phyloP scores from a whole-genome alignment of 257 asterid genomes.

The Solanum virginianum region DNA sequence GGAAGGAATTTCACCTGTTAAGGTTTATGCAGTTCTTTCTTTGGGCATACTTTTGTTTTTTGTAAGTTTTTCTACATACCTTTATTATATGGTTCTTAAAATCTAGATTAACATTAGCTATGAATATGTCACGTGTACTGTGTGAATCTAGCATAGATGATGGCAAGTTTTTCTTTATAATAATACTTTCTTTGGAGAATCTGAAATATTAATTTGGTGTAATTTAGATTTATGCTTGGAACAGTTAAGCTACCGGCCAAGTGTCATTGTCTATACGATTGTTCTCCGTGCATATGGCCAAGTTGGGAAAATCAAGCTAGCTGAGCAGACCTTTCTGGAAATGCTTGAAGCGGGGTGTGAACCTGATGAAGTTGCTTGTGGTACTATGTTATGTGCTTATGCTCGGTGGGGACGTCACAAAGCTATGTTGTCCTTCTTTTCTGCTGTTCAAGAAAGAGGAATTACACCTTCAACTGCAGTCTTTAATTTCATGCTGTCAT shows the following conservation, averaged over 20 bases:
- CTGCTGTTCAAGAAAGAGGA: constrained; percentile 78
- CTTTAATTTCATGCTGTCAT: constrained; percentile 87
- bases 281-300: constrained; percentile 85
- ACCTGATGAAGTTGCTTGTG: constrained; percentile 95
- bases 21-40: background rate
- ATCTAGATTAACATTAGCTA: background rate
- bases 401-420: constrained; percentile 90
- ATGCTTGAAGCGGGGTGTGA: constrained; percentile 94
- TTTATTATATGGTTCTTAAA: background rate
- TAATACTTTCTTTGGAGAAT: constrained; percentile 1
- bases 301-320: constrained; percentile 82
- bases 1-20: background rate
- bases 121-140: background rate
- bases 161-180: background rate
- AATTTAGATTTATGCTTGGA: constrained; percentile 58
- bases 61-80: background rate
- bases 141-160: background rate
- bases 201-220: constrained; percentile 45
- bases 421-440: constrained; percentile 82
- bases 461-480: constrained; percentile 46
- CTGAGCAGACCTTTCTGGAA: constrained; percentile 84
- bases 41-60: background rate
- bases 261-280: constrained; percentile 77
- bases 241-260: constrained; percentile 92
- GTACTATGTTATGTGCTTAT: constrained; percentile 88